Evolutionary conservation across 2,329 filamentous ascomycete species (phyloP), one percentile per base, ranked within the genome.

Genomic region (Alternaria sp.): DNA sequence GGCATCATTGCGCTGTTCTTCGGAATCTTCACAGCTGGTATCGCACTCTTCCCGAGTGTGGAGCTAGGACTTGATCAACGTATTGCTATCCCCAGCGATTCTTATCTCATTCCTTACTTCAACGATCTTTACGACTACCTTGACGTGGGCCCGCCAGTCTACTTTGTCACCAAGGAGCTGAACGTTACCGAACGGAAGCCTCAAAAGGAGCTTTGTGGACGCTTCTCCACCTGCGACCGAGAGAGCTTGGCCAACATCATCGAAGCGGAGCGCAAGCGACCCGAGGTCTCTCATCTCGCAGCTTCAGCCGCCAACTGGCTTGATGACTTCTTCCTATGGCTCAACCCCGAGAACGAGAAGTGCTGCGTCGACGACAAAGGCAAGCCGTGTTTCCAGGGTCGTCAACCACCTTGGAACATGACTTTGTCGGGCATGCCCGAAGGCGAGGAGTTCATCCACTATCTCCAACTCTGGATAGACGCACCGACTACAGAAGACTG

Each of bases 71-170:
- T 99, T 26, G 96, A 99, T 75, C 96, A 99, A 81, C 90, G 96
- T 18, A 95, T 97, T 58, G 96, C 96, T 11, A 92, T 99, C 61
- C 96, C 96, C 0, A 92, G 92, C 68, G 94, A 93, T 73, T 98
- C 95, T 1, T 99, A 99, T 78, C 84, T 99, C 55, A 97, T 99
- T 66, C 89, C 92, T 10, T 99, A 97, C 80, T 99, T 99, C 81
- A 94, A 98, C 75, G 96, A 99, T 77, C 84, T 99, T 28, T 97
- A 97, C 78, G 89, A 89, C 63, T 99, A 99, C 78, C 91, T 98
- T 72, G 92, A 94, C 64, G 90, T 90, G 15, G 96, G 96, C 0
- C 95, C 96, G 53, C 96, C 96, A 0, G 94, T 99, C 8, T 99
- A 98, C 80, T 99, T 99, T 78, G 93, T 99, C 49, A 93, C 94